Conservation (phyloP, 2,329 filamentous ascomycete genomes). For the Calonectria naviculata region DNA sequence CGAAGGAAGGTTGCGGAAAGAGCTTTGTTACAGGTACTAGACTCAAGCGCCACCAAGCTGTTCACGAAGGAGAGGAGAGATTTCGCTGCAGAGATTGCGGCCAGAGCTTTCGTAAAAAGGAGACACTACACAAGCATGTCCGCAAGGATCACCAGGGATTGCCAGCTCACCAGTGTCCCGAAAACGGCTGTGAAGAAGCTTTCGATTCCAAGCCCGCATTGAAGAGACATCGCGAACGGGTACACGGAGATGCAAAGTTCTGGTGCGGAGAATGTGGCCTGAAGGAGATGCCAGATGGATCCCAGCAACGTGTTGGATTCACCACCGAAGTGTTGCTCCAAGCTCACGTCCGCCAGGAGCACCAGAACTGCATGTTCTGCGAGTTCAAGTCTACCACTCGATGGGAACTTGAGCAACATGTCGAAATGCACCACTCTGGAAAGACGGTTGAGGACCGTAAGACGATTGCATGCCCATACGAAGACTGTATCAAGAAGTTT, state of each 20-base stretch:
- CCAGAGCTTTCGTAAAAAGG: constrained; percentile 86
- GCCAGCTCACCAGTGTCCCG: constrained; percentile 77
- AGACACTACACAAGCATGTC: constrained; percentile 86
- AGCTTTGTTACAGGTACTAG: constrained; percentile 84
- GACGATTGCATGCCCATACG: constrained; percentile 73
- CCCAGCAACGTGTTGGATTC: constrained; percentile 67
- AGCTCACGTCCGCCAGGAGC: constrained; percentile 77
- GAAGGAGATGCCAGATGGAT: constrained; percentile 51
- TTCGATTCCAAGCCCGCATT: constrained; percentile 82
- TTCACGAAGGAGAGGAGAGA: constrained; percentile 79
- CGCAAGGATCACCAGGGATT: constrained; percentile 78
- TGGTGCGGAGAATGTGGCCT: constrained; percentile 80
- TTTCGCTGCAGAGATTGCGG: constrained; percentile 81
- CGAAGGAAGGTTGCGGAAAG: constrained; percentile 79
- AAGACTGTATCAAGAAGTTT: constrained; percentile 80
- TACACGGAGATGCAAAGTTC: constrained; percentile 77
- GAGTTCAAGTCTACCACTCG: constrained; percentile 74
- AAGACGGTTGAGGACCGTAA: constrained; percentile 71
- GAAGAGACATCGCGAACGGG: constrained; percentile 75
- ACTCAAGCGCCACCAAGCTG: constrained; percentile 80
- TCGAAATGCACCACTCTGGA: constrained; percentile 80
- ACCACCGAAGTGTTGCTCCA: constrained; percentile 78
- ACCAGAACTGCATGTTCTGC: constrained; percentile 83
- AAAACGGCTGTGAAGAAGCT: constrained; percentile 69
- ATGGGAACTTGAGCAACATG: constrained; percentile 78